These are phyloP conservation scores for Miamiensis avidus DNA, from an alignment of 169 alveolate species.

Conservation along the genomic window DNA sequence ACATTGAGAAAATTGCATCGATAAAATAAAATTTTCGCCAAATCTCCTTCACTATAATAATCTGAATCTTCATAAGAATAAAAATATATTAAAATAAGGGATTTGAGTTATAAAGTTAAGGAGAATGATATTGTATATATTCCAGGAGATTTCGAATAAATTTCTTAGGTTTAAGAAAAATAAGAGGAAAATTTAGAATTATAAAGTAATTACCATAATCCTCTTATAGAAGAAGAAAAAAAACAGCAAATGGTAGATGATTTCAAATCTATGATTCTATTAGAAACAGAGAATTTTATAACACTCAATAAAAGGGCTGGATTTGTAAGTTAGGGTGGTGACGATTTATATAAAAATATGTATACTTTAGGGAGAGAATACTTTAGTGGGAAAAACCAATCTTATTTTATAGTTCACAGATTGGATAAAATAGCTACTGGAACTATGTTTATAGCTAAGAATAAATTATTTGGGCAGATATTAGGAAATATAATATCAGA, in stretches of 20 bases:
- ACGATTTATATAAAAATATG: no score
- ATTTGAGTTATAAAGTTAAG: not conserved
- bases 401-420: conserved; percentile 15
- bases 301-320: not conserved
- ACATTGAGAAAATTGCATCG: no score
- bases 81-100: not conserved
- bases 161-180: no score
- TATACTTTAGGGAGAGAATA: not conserved
- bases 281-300: not conserved
- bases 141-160: not conserved
- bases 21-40: no score
- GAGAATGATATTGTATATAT: not conserved
- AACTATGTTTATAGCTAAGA: conserved; percentile 15
- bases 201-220: no score
- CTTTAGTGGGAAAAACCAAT: not conserved
- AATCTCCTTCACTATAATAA: no score
- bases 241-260: not conserved
- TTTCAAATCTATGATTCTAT: not conserved
- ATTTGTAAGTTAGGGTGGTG: not conserved
- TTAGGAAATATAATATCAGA: not conserved
- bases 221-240: not conserved
- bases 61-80: no score
- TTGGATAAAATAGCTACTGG: conserved; percentile 22
- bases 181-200: not conserved
- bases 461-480: not conserved